phyloP scores from a whole-genome alignment of 768 basidiomycete species.

The Lyophyllum decastes region DNA sequence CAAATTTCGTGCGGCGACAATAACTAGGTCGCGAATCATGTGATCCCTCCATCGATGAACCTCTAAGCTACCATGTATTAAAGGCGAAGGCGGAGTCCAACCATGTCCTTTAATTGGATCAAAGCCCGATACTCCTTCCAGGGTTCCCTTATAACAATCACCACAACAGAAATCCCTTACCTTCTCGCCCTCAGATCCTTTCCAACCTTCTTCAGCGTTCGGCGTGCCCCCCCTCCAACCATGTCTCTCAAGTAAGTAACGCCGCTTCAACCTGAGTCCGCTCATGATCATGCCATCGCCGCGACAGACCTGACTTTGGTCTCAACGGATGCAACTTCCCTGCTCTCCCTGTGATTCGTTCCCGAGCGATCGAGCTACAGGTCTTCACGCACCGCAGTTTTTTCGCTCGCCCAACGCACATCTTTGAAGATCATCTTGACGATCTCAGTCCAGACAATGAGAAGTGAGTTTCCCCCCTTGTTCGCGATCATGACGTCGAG shows the following conservation, averaged over 20 bases:
- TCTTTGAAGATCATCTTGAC: constrained; percentile 73
- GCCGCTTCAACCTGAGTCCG: not conserved
- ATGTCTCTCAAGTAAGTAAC: constrained; percentile 19
- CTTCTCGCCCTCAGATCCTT: constrained; percentile 17
- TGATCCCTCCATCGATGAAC: constrained; percentile 15
- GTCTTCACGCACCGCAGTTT: constrained; percentile 80
- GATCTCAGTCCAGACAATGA: constrained; percentile 85
- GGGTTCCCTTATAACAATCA: constrained; percentile 6
- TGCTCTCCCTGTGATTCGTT: constrained; percentile 56
- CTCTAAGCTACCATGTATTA: constrained; percentile 1
- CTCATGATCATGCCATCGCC: not conserved
- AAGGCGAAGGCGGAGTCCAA: constrained; percentile 19
- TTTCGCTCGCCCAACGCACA: constrained; percentile 66
- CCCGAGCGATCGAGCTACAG: constrained; percentile 44
- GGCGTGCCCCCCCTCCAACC: not conserved
- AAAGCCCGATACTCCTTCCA: constrained; percentile 15
- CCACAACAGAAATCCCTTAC: constrained; percentile 8
- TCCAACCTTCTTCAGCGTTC: constrained; percentile 8
- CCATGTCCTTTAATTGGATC: constrained; percentile 16
- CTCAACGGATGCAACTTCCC: constrained; percentile 49
- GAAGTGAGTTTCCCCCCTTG: constrained; percentile 47
- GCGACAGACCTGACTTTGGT: constrained; percentile 44
- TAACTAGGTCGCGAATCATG: constrained; percentile 17
- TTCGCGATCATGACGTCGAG: not conserved
- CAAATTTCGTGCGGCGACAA: constrained; percentile 12